phyloP scores from a whole-genome alignment of 352 stramenopile genomes.

The Globisporangium barbulae region DNA sequence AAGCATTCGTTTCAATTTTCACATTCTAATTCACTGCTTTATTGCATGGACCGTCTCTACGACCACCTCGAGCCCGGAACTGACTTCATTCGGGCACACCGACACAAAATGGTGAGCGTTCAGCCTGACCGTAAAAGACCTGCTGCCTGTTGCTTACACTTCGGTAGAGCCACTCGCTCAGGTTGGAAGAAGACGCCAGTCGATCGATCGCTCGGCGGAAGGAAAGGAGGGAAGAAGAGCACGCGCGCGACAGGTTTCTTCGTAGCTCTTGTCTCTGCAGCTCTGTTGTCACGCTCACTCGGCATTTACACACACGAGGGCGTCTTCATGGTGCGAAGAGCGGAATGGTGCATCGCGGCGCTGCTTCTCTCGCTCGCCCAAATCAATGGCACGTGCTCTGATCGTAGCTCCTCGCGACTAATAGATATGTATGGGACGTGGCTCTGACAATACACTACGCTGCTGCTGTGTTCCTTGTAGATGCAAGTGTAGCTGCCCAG shows the following conservation, averaged over 20 bases:
- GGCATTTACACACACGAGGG: not conserved
- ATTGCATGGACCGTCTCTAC: conserved; percentile 4
- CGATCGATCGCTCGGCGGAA: not conserved
- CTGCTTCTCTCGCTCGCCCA: conserved; percentile 14
- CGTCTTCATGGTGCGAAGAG: conserved; percentile 15
- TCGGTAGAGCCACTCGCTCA: not conserved
- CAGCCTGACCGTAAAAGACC: not conserved
- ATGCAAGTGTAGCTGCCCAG: not conserved
- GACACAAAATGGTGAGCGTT: not conserved
- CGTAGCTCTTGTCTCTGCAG: not conserved
- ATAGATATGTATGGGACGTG: not conserved
- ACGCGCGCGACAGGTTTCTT: not conserved
- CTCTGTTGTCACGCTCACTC: not conserved
- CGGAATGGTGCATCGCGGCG: conserved; percentile 13
- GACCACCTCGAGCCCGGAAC: not conserved
- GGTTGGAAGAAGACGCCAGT: not conserved
- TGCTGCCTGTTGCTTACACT: not conserved
- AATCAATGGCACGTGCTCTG: not conserved
- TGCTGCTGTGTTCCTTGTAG: not conserved
- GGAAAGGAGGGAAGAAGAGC: not conserved
- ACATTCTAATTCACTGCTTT: too few relatives aligned
- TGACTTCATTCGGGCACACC: not conserved
- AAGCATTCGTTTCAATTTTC: too few relatives aligned
- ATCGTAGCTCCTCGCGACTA: not conserved
- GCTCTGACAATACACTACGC: not conserved